A percentile compares a stretch with the other conserved stretches of the same genome.
Conservation (phyloP, 225 moss, liverwort and hornwort genomes). For the Bryoerythrophyllum caledonicum region DNA sequence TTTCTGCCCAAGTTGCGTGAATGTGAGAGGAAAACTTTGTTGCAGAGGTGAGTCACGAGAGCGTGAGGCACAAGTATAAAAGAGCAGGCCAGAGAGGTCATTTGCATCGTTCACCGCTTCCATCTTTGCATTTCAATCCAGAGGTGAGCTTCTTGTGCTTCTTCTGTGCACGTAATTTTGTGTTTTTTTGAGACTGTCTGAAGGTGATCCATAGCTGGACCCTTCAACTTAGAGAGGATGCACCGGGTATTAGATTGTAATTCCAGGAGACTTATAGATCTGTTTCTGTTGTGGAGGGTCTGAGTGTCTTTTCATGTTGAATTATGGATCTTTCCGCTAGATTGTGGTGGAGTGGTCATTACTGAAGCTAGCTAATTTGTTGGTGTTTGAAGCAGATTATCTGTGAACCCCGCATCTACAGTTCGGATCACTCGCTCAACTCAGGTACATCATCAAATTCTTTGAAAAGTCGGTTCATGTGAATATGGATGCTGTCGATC, state of each 20-base stretch:
- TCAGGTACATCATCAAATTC: slow-evolving; percentile 11
- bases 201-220: background rate
- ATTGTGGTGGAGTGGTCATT: background rate
- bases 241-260: too few species aligned
- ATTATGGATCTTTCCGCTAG: background rate
- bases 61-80: slow-evolving; percentile 16
- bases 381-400: slow-evolving; percentile 18
- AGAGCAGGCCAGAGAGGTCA: background rate
- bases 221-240: too few species aligned
- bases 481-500: too few species aligned
- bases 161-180: background rate
- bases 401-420: background rate
- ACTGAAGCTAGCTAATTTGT: slow-evolving; percentile 5
- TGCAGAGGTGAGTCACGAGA: background rate
- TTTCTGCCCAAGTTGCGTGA: slow-evolving; percentile 9
- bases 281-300: background rate
- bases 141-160: slow-evolving; percentile 23
- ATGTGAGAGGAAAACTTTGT: background rate
- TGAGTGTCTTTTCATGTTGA: background rate
- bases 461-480: background rate
- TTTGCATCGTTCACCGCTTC: background rate
- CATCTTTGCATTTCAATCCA: background rate
- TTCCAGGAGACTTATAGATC: too few species aligned
- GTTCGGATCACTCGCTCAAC: background rate
- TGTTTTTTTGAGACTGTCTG: slow-evolving; percentile 16